These are phyloP conservation scores for Cryomyces antarcticus DNA, from an alignment of 495 filamentous ascomycete genomes.

Conservation along the genomic window DNA sequence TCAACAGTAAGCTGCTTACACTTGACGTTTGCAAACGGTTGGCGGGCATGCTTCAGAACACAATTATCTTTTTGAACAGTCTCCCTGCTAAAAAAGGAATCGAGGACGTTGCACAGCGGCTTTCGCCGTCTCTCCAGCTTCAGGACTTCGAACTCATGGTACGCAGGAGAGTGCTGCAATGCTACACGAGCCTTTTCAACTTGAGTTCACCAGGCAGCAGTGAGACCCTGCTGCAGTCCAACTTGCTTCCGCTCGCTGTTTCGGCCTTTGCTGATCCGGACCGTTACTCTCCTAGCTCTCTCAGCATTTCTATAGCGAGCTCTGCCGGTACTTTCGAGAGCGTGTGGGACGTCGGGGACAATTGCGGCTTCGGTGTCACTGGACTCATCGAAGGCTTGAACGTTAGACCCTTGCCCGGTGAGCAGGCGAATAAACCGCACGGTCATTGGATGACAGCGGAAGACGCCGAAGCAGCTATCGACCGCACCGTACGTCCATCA, in stretches of 20 bases:
- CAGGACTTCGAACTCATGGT: constrained; percentile 88
- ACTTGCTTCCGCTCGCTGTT: constrained; percentile 77
- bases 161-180: constrained; percentile 78
- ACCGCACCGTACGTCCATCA: constrained; percentile 32
- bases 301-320: constrained; percentile 82
- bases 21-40: constrained; percentile 88
- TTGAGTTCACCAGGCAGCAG: constrained; percentile 61
- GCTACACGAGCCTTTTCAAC: constrained; percentile 76
- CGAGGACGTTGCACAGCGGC: constrained; percentile 69
- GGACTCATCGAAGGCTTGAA: constrained; percentile 65
- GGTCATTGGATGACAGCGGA: constrained; percentile 39
- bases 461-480: constrained; percentile 47
- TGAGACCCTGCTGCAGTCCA: constrained; percentile 77
- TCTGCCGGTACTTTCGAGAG: constrained; percentile 79
- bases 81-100: constrained; percentile 65
- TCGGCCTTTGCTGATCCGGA: constrained; percentile 89
- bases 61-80: constrained; percentile 65
- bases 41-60: constrained; percentile 87
- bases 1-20: constrained; percentile 80
- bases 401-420: constrained; percentile 45
- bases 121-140: constrained; percentile 77
- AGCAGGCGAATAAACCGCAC: constrained; percentile 36
- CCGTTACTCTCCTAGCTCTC: constrained; percentile 57
- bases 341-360: constrained; percentile 89
- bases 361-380: constrained; percentile 81